phyloP scores from a whole-genome alignment of 1,284 basidiomycete genomes.

The Violaceomyces palustris region DNA sequence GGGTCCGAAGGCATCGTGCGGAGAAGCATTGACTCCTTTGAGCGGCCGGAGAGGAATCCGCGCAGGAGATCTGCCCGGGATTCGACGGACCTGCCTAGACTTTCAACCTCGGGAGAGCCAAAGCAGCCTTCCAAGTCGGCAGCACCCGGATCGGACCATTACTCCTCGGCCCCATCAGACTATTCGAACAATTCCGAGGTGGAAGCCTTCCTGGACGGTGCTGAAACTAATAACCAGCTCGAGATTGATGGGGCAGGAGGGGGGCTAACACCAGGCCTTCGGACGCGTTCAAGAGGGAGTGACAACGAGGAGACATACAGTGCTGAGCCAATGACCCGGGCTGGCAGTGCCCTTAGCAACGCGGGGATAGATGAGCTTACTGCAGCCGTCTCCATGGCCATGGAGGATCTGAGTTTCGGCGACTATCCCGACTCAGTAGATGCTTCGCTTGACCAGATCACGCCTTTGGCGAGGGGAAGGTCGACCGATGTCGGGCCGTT shows the following conservation, averaged over 20 bases:
- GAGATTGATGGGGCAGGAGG: not conserved
- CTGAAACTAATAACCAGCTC: not conserved
- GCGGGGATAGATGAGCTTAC: constrained; percentile 31
- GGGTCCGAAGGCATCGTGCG: constrained; percentile 3
- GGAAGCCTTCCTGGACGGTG: constrained; percentile 9
- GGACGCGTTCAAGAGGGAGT: not conserved
- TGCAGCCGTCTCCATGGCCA: constrained; percentile 31
- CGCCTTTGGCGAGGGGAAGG: too few relatives aligned
- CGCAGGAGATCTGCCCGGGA: constrained; percentile 16
- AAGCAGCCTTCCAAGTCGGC: too few relatives aligned
- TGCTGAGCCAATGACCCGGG: not conserved
- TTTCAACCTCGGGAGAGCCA: constrained; percentile 11
- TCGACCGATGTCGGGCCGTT: too few relatives aligned
- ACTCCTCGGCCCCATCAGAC: constrained; percentile 24
- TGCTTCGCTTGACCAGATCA: not conserved
- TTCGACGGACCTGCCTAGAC: not conserved
- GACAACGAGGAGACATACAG: not conserved
- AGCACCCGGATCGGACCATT: too few relatives aligned
- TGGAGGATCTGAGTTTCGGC: constrained; percentile 42
- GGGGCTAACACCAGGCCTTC: not conserved
- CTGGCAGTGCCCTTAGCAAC: not conserved
- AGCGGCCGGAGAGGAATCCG: constrained; percentile 20
- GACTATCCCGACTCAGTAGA: constrained; percentile 12
- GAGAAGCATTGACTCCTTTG: constrained; percentile 12
- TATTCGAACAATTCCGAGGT: constrained; percentile 23